Evolutionary conservation across 2,329 filamentous ascomycete species (phyloP), one percentile per base, ranked within the genome.

Genomic region (Periconia macrospinosa): DNA sequence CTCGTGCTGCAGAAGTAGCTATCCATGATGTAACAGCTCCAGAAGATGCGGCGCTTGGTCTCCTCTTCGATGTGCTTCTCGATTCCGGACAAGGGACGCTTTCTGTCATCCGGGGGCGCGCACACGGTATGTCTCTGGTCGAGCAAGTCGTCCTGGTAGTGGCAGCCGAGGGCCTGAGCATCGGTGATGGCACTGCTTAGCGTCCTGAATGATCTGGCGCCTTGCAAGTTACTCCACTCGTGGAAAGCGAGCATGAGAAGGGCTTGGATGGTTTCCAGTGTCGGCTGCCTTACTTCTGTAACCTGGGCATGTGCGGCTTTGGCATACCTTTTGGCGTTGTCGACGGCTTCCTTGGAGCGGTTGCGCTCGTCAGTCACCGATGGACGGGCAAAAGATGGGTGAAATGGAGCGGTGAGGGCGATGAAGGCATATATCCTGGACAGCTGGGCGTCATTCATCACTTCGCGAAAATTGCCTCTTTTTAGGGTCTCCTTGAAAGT

Each of bases 1-100:
- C 83, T 83, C 18, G 87, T 87, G 60, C 83, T 86, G 35, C 86
- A 83, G 20, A 90, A 75, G 70, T 90, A 83, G 2, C 87, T 83
- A 67, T 91, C 88, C 60, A 91, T 78, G 48, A 90, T 85, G 54
- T 89, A 86, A 63, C 87, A 90, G 61, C 87, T 89, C 77, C 88
- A 91, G 77, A 90, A 88, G 0, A 88, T 90, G 7, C 89, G 82
- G 23, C 88, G 79, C 55, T 81, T 78, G 13, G 87, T 81, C 68
- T 91, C 88, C 53, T 83, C 84, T 35, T 82, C 76, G 19, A 87
- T 82, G 45, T 83, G 80, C 15, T 76, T 70, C 51, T 80, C 33
- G 33, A 14, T 13, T 13, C 70, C 2, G 70, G 58, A 44, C 17
- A 23, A 11, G 19, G 6, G 5, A 23, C 10, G 20, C 23, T 18